Conservation (phyloP, 163 green algal species). For the Volvox carteri region DNA sequence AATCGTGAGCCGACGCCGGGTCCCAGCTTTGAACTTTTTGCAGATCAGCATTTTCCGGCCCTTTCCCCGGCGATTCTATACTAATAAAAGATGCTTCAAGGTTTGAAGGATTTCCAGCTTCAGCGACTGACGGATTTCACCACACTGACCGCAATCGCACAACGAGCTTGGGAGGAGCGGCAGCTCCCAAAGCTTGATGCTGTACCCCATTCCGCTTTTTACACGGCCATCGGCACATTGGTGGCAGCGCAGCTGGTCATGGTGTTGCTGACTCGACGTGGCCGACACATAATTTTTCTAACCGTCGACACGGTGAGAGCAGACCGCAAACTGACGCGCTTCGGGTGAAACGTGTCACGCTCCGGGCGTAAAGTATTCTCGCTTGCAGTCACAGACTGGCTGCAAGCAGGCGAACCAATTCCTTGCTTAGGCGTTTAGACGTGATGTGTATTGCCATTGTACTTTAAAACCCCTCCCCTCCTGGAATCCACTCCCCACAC, state of each 20-base stretch:
- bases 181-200: neutral
- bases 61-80: neutral
- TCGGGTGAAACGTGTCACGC: neutral
- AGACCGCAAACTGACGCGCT: neutral
- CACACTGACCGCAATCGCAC: neutral
- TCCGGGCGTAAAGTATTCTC: neutral
- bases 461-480: neutral
- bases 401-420: neutral
- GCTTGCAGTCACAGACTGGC: neutral
- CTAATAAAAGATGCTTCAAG: neutral
- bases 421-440: neutral
- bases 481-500: neutral
- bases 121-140: neutral
- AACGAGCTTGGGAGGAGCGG: neutral
- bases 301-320: conserved; percentile 36
- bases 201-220: neutral
- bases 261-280: conserved; percentile 9
- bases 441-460: neutral
- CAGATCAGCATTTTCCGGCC: neutral
- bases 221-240: neutral
- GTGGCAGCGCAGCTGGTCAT: neutral
- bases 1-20: neutral
- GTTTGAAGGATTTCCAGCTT: conserved; percentile 30
- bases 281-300: conserved; percentile 12
- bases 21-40: neutral